Percentiles rank a stretch among this genome's conserved stretches.
phyloP scores from a whole-genome alignment of 352 stramenopile species.

The Poterioochromonas sp. region DNA sequence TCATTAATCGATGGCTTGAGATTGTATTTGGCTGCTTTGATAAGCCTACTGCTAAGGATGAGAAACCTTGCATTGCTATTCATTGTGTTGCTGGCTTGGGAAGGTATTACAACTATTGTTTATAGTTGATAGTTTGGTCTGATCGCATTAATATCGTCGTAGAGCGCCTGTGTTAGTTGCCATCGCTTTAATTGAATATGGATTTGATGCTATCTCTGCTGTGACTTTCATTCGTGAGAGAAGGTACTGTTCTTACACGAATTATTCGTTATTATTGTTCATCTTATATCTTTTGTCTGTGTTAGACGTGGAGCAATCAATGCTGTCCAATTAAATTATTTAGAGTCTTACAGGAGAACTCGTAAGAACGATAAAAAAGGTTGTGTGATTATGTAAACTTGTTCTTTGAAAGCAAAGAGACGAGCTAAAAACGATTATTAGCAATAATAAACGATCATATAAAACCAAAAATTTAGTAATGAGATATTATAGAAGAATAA shows the following conservation, averaged over 20 bases:
- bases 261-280: not conserved
- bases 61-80: conserved; percentile 74
- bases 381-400: too few species aligned
- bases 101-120: conserved; percentile 43
- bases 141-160: not conserved
- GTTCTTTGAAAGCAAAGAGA: too few species aligned
- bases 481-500: too few species aligned
- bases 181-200: conserved; percentile 91
- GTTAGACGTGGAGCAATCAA: conserved; percentile 88
- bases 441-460: too few species aligned
- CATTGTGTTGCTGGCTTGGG: conserved; percentile 95
- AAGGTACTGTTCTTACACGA: not conserved
- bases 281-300: not conserved
- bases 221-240: conserved; percentile 19
- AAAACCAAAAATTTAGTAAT: too few species aligned
- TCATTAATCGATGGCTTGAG: conserved; percentile 86
- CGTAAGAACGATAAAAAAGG: too few species aligned
- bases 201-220: conserved; percentile 6
- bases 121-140: not conserved
- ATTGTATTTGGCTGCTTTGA: conserved; percentile 88
- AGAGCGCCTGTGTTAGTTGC: conserved; percentile 87
- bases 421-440: too few species aligned
- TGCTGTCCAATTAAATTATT: conserved; percentile 89
- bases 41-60: conserved; percentile 50
- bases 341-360: conserved; percentile 74